Evolutionary conservation across 805 yeast species (phyloP).

Genomic region (Maudiozyma serrabonitensis): DNA sequence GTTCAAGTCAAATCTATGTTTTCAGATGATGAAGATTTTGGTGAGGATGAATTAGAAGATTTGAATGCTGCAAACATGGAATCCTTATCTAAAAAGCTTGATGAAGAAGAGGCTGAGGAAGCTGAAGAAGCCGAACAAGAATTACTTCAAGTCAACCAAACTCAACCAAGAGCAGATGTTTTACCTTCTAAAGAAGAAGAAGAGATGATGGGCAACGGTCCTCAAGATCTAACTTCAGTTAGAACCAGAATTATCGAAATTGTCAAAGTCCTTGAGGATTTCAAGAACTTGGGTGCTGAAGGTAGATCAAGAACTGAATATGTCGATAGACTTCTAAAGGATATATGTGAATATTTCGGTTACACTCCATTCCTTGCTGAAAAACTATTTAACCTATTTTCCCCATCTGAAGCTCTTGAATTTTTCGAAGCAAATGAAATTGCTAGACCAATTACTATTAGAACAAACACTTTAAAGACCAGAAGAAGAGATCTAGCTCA

Average conservation of each 20-base stretch:
- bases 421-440: conserved; percentile 98
- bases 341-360: conserved; percentile 89
- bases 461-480: conserved; percentile 93
- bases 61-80: conserved; percentile 80
- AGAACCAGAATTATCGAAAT: conserved; percentile 94
- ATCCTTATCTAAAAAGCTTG: conserved; percentile 58
- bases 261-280: conserved; percentile 87
- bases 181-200: conserved; percentile 66
- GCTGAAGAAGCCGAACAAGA: conserved; percentile 56
- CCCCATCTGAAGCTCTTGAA: conserved; percentile 95
- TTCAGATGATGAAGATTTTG: conserved; percentile 63
- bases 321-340: conserved; percentile 64
- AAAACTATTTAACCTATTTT: conserved; percentile 80
- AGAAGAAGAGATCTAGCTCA: conserved; percentile 95
- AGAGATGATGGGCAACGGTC: conserved; percentile 41
- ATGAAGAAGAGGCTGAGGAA: conserved; percentile 47
- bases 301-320: conserved; percentile 84
- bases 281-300: conserved; percentile 70
- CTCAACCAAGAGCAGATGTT: conserved; percentile 67
- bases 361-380: conserved; percentile 88
- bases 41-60: conserved; percentile 54
- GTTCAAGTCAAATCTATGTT: conserved; percentile 55
- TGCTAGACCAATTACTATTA: conserved; percentile 89
- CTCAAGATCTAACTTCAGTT: conserved; percentile 69
- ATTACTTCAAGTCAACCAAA: conserved; percentile 45